Evolutionary conservation across 2,329 filamentous ascomycete genomes (phyloP), one percentile per base, ranked within the genome.

Genomic region (Aschersonia sp.): DNA sequence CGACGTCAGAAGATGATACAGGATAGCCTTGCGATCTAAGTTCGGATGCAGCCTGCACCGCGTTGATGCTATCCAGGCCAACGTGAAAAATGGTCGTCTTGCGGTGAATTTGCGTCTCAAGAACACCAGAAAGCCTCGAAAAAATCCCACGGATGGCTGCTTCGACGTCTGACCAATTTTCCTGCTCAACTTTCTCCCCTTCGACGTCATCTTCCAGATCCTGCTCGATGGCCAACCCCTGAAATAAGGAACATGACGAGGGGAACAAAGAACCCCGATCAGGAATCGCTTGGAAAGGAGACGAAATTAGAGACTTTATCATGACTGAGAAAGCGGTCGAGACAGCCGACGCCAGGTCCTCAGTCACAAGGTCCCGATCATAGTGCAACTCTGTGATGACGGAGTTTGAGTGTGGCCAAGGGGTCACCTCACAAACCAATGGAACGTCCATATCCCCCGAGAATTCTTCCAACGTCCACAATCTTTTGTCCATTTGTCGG

Each of bases 11-110:
- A 0, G 85, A 80, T 1, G 79, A 78, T 0, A 89, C 63, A 1
- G 61, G 57, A 40, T 80, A 67, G 0, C 80, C 80, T 20, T 72
- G 57, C 40, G 71, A 74, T 20, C 83, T 78, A 12, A 96, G 68
- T 30, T 73, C 66, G 1, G 78, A 73, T 1, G 88, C 85, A 7
- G 95, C 71, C 57, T 95, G 89, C 4, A 82, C 74, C 0, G 88
- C 85, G 51, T 84, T 89, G 57, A 97, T 92, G 59, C 89, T 96
- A 63, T 96, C 89, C 3, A 96, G 68, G 0, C 91, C 91, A n/a
- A 95, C 75, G 50, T 84, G 80, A 56, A 91, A 94, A 45, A 97
- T 87, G 0, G 85, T 88, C 0, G 80, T 87, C 7, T 74, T 59
- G 9, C 71, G 72, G 3, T 60, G 56, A 44, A 95, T 81, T 0